Evolutionary conservation across 139 green algal species (phyloP).

Genomic region (Chlorella vulgaris): DNA sequence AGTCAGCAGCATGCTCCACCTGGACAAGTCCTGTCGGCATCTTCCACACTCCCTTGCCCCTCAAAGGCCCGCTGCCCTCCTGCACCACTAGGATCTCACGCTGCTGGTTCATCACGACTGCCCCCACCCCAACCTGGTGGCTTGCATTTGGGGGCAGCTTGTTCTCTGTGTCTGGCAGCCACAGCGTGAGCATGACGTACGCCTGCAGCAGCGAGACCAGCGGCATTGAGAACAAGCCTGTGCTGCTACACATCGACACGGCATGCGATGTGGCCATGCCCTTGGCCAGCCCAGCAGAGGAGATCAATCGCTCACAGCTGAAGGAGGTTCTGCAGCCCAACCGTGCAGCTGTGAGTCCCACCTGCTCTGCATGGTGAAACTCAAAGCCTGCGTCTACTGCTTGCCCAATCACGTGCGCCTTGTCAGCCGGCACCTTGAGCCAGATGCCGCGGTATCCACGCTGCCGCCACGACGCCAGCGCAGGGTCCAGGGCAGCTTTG

Average conservation of each 20-base stretch:
- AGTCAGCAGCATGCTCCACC: constrained; percentile 42
- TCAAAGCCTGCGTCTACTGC: constrained; percentile 60
- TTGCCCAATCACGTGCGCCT: constrained; percentile 44
- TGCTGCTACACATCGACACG: too few species aligned
- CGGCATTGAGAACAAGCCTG: too few species aligned
- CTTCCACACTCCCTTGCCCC: constrained; percentile 84
- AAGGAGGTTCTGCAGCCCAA: neutral
- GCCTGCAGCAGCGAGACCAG: constrained; percentile 26
- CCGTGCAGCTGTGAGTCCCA: constrained; percentile 8
- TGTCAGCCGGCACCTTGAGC: constrained; percentile 61
- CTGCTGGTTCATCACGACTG: constrained; percentile 77
- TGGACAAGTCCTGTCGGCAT: constrained; percentile 79
- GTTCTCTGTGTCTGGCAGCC: constrained; percentile 61
- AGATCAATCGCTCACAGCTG: too few species aligned
- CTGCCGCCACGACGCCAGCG: constrained; percentile 7
- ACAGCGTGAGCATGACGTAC: constrained; percentile 82
- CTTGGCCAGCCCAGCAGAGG: too few species aligned
- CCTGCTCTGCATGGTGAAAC: constrained; percentile 81
- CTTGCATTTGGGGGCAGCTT: constrained; percentile 80
- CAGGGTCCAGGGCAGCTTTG: constrained; percentile 21
- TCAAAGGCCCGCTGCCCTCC: constrained; percentile 74
- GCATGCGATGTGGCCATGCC: too few species aligned
- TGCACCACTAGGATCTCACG: constrained; percentile 82
- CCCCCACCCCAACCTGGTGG: constrained; percentile 86
- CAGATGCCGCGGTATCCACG: constrained; percentile 67